A percentile compares a stretch with the other conserved stretches of the same genome.
Evolutionary conservation across 495 filamentous ascomycete genomes (phyloP).

Genomic region (Penicillium maclennaniae): DNA sequence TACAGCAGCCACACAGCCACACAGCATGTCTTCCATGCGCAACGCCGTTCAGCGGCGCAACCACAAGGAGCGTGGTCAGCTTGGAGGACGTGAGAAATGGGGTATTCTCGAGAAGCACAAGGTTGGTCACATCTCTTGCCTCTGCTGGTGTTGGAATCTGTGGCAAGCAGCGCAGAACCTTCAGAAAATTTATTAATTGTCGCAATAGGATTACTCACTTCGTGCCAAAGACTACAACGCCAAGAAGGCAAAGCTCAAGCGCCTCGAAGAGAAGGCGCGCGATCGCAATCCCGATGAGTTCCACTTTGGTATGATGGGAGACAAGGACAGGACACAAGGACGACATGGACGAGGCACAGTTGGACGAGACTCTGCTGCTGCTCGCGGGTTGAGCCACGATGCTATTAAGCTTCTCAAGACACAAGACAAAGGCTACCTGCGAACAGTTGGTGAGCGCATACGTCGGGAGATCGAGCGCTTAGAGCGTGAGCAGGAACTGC

Average conservation of each 20-base stretch:
- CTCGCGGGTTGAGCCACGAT: conserved; percentile 53
- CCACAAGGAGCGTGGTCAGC: conserved; percentile 87
- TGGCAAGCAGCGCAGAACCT: neutral
- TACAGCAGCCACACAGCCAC: conserved; percentile 12
- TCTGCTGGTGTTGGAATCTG: neutral
- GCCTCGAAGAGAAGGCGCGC: conserved; percentile 73
- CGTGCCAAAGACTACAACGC: conserved; percentile 83
- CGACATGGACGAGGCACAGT: conserved; percentile 52
- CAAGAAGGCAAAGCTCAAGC: conserved; percentile 77
- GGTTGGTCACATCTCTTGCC: conserved; percentile 35
- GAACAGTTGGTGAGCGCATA: conserved; percentile 60
- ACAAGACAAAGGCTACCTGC: conserved; percentile 86
- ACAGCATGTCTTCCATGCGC: conserved; percentile 73
- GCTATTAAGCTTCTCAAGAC: conserved; percentile 89
- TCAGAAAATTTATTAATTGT: conserved; percentile 15
- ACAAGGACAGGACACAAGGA: conserved; percentile 48
- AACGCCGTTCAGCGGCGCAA: conserved; percentile 74
- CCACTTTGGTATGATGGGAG: conserved; percentile 82
- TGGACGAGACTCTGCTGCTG: conserved; percentile 34
- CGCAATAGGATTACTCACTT: conserved; percentile 76
- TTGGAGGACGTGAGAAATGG: conserved; percentile 73
- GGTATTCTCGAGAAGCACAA: conserved; percentile 89
- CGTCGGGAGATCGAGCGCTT: conserved; percentile 56
- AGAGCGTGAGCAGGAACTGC: conserved; percentile 50
- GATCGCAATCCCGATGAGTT: conserved; percentile 97